These are phyloP conservation scores for Pyrenopolyporus hunteri DNA, from an alignment of 495 filamentous ascomycete species.

Conservation along the genomic window DNA sequence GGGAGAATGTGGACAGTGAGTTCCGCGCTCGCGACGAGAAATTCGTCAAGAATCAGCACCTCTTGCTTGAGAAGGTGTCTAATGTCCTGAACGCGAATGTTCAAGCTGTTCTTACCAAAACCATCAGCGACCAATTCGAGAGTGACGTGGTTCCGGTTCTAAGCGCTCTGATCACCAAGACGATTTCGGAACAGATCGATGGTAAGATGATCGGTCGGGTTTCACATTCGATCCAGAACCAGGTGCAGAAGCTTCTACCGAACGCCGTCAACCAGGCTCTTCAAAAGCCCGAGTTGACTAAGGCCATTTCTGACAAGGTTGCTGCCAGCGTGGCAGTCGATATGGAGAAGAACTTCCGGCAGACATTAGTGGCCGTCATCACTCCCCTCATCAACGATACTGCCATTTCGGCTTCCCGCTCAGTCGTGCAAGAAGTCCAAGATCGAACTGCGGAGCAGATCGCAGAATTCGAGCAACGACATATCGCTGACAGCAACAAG, in stretches of 20 bases:
- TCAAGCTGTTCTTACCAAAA: constrained; percentile 74
- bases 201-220: constrained; percentile 55
- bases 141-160: constrained; percentile 65
- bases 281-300: constrained; percentile 70
- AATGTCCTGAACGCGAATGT: constrained; percentile 88
- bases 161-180: constrained; percentile 50
- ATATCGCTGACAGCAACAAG: constrained; percentile 72
- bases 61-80: constrained; percentile 82
- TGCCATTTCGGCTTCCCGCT: constrained; percentile 61
- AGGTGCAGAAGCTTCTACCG: constrained; percentile 59
- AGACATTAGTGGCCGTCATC: constrained; percentile 65
- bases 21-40: constrained; percentile 46
- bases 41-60: constrained; percentile 51
- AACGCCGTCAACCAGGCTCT: constrained; percentile 59
- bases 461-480: constrained; percentile 70
- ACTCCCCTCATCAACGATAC: constrained; percentile 67
- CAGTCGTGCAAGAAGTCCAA: constrained; percentile 69
- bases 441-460: constrained; percentile 65
- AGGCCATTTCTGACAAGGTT: constrained; percentile 72
- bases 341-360: constrained; percentile 71
- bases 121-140: constrained; percentile 72
- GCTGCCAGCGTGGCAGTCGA: constrained; percentile 66
- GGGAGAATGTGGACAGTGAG: constrained; percentile 47
- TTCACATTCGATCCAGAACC: constrained; percentile 63
- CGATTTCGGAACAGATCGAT: constrained; percentile 52